Percentiles rank a stretch among this genome's conserved stretches.
phyloP scores from a whole-genome alignment of 139 green algal genomes.

The Tetradesmus lagerheimii region DNA sequence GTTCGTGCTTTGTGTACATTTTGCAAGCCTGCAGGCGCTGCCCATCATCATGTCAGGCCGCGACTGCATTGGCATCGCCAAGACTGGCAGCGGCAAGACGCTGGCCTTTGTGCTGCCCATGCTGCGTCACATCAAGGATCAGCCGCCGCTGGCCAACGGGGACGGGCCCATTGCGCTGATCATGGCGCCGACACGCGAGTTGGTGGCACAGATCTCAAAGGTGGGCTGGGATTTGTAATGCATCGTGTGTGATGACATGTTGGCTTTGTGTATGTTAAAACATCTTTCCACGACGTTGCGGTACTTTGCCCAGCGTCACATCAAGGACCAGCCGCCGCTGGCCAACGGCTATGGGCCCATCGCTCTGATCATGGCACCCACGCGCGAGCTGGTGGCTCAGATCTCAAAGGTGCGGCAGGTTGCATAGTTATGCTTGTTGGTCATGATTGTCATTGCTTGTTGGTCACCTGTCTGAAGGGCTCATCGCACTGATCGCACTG shows the following conservation, averaged over 20 bases:
- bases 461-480: too few species aligned
- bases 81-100: slow-evolving; percentile 98
- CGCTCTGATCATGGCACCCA: slow-evolving; percentile 96
- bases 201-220: slow-evolving; percentile 91
- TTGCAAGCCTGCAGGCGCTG: slow-evolving; percentile 77
- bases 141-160: slow-evolving; percentile 78
- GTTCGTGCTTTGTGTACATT: too few species aligned
- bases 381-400: slow-evolving; percentile 95
- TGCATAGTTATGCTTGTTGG: too few species aligned
- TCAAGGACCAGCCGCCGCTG: slow-evolving; percentile 93
- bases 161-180: slow-evolving; percentile 94
- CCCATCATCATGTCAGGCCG: slow-evolving; percentile 97
- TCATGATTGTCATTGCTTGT: too few species aligned
- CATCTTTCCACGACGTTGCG: too few species aligned
- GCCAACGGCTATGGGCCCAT: slow-evolving; percentile 88
- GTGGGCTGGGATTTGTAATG: not conserved
- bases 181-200: slow-evolving; percentile 97
- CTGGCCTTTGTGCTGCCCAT: slow-evolving; percentile 97
- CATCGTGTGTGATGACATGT: not conserved
- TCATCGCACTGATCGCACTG: too few species aligned
- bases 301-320: slow-evolving; percentile 95
- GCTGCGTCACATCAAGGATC: slow-evolving; percentile 97
- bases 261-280: too few species aligned
- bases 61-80: slow-evolving; percentile 98
- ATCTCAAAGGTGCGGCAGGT: slow-evolving; percentile 52